These are phyloP conservation scores for Saccharomyces hybrid DNA, from an alignment of 1,139 yeast genomes.

Conservation along the genomic window DNA sequence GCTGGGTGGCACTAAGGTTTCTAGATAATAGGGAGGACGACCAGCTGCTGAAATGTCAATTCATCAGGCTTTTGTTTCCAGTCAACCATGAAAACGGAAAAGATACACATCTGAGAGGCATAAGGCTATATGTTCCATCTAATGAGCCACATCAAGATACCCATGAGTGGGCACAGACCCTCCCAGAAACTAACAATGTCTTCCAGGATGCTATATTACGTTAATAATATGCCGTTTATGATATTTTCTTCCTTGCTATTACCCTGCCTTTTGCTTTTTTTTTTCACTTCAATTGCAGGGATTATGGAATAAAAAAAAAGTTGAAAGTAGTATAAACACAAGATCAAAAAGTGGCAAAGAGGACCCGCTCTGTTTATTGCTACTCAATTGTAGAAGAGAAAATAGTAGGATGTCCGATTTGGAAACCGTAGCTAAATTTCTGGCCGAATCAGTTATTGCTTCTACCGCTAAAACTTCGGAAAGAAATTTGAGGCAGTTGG, in stretches of 20 bases:
- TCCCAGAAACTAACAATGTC: constrained; percentile 27
- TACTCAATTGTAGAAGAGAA: not conserved
- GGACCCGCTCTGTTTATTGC: not conserved
- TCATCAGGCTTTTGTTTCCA: constrained; percentile 59
- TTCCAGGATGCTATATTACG: constrained; percentile 33
- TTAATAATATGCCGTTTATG: constrained; percentile 8
- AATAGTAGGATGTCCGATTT: constrained; percentile 31
- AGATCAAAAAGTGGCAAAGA: not conserved
- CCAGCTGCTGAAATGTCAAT: constrained; percentile 60
- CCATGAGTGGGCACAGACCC: constrained; percentile 1
- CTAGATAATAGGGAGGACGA: constrained; percentile 50
- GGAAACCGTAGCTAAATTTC: constrained; percentile 30
- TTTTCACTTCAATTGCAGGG: not conserved
- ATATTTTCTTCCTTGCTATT: not conserved
- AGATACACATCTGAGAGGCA: constrained; percentile 82
- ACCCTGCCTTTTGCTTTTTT: not conserved
- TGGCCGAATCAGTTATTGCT: constrained; percentile 37
- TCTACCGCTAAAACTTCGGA: constrained; percentile 56
- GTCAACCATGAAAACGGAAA: constrained; percentile 94
- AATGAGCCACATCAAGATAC: constrained; percentile 8
- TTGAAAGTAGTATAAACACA: not conserved
- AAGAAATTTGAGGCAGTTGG: constrained; percentile 50
- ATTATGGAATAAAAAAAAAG: not conserved
- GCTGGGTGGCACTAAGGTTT: constrained; percentile 78
- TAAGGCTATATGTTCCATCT: constrained; percentile 47